Percentiles rank a stretch among this genome's conserved stretches.
These are phyloP conservation scores for Trebouxia sp. DNA, from an alignment of 139 green algal species.

Conservation along the genomic window DNA sequence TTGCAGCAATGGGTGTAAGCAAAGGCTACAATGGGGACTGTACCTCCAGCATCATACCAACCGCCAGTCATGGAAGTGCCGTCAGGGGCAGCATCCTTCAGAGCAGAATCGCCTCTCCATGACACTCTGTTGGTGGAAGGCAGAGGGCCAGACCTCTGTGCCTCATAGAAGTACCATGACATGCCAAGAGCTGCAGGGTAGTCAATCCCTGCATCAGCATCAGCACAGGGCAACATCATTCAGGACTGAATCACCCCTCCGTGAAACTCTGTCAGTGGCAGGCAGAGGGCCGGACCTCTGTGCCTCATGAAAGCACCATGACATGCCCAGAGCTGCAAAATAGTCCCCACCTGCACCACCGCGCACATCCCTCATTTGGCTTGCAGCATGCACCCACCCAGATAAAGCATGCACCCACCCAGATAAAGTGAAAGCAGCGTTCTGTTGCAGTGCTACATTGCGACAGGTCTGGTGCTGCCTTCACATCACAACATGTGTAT, in stretches of 20 bases:
- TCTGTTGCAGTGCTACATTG: too few relatives aligned
- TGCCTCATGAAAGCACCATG: slow-evolving; percentile 52
- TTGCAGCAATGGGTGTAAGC: too few relatives aligned
- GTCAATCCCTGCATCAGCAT: slow-evolving; percentile 38
- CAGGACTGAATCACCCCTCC: slow-evolving; percentile 53
- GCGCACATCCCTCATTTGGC: too few relatives aligned
- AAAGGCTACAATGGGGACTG: too few relatives aligned
- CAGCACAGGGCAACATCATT: slow-evolving; percentile 40
- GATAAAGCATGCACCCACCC: too few relatives aligned
- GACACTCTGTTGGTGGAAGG: slow-evolving; percentile 47
- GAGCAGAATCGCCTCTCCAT: slow-evolving; percentile 54
- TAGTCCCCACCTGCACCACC: slow-evolving; percentile 40
- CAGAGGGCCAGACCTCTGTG: slow-evolving; percentile 47
- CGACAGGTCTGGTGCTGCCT: too few relatives aligned
- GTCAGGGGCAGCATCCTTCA: slow-evolving; percentile 43
- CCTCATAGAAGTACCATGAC: slow-evolving; percentile 52
- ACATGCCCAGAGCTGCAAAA: slow-evolving; percentile 35
- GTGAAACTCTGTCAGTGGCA: slow-evolving; percentile 49
- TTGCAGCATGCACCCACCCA: too few relatives aligned
- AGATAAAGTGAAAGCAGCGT: too few relatives aligned
- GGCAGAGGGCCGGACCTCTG: slow-evolving; percentile 48
- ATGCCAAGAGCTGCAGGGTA: slow-evolving; percentile 37
- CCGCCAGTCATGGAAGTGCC: slow-evolving; percentile 46
- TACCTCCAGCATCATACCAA: slow-evolving; percentile 64
- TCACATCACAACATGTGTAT: too few relatives aligned